Percentiles rank a stretch among this genome's conserved stretches.
Evolutionary conservation across 2,329 filamentous ascomycete species (phyloP).

Genomic region (Fusarium ramigenum): DNA sequence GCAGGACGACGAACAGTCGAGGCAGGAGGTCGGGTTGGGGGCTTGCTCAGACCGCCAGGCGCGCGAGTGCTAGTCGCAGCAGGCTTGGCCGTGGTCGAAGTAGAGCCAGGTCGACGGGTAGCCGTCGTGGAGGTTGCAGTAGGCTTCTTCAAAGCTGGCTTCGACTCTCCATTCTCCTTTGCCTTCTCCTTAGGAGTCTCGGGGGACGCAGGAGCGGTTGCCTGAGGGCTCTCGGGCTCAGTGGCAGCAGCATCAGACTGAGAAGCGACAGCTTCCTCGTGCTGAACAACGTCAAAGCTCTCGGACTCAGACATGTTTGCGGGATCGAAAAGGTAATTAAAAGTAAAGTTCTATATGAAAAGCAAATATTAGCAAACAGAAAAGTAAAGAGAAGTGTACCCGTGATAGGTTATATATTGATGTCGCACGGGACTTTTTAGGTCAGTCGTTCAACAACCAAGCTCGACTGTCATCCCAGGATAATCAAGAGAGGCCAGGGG

Average conservation of each 20-base stretch:
- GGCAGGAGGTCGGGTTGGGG: slow-evolving; percentile 58
- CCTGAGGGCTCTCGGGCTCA: slow-evolving; percentile 42
- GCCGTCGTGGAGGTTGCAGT: slow-evolving; percentile 44
- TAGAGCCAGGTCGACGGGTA: slow-evolving; percentile 29
- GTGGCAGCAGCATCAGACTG: slow-evolving; percentile 40
- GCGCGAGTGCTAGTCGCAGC: slow-evolving; percentile 49
- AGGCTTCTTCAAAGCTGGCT: slow-evolving; percentile 50
- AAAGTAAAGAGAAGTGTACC: neutral
- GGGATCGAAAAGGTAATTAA: slow-evolving; percentile 23
- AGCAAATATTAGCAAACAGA: slow-evolving; percentile 1
- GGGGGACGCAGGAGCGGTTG: slow-evolving; percentile 45
- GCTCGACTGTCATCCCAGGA: slow-evolving; percentile 15
- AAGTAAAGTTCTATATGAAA: slow-evolving; percentile 15
- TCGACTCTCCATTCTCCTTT: slow-evolving; percentile 42
- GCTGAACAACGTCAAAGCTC: slow-evolving; percentile 56
- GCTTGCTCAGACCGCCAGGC: slow-evolving; percentile 57
- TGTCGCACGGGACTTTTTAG: slow-evolving; percentile 4
- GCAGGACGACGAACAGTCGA: slow-evolving; percentile 47
- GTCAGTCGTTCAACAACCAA: slow-evolving; percentile 11
- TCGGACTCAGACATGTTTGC: slow-evolving; percentile 59
- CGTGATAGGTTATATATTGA: slow-evolving; percentile 1
- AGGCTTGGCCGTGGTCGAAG: slow-evolving; percentile 39
- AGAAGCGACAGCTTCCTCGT: slow-evolving; percentile 52
- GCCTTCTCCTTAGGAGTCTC: slow-evolving; percentile 50
- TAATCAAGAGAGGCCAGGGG: slow-evolving; percentile 7